Evolutionary conservation across 1,139 yeast genomes (phyloP).

Genomic region (Hyphopichia khmerensis): DNA sequence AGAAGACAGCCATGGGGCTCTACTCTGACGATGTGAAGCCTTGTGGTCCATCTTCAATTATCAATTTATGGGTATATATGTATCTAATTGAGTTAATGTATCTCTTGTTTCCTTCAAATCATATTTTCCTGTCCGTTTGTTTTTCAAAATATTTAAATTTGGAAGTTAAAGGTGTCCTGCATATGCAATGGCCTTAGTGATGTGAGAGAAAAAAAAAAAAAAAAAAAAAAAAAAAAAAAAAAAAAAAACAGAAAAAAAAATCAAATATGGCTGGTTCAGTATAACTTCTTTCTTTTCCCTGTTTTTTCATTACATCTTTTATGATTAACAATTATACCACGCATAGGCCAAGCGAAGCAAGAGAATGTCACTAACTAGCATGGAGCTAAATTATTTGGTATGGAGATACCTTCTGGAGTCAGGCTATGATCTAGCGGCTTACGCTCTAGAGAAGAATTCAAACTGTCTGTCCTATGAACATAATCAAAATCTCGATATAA

Average conservation of each 20-base stretch:
- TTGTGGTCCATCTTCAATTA: slow-evolving; percentile 7
- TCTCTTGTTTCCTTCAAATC: too few relatives aligned
- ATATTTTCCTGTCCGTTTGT: too few relatives aligned
- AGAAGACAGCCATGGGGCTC: slow-evolving; percentile 44
- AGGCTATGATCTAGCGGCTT: slow-evolving; percentile 77
- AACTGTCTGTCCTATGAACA: slow-evolving; percentile 59
- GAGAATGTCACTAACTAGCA: slow-evolving; percentile 76
- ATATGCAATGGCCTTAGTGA: background rate
- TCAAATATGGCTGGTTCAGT: background rate
- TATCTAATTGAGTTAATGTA: too few relatives aligned
- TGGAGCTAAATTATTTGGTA: slow-evolving; percentile 83
- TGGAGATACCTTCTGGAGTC: slow-evolving; percentile 94
- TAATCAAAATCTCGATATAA: slow-evolving; percentile 40
- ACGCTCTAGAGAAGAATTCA: slow-evolving; percentile 77
- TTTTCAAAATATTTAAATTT: background rate
- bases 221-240: slow-evolving; percentile 3
- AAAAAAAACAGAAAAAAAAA: background rate
- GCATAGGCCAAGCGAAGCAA: background rate
- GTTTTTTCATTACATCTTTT: background rate
- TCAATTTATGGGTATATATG: too few relatives aligned
- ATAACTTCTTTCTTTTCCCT: background rate
- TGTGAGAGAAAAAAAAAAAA: slow-evolving; percentile 1
- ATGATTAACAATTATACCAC: background rate
- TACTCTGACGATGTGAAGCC: slow-evolving; percentile 39
- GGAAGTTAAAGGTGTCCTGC: background rate